A percentile compares a stretch with the other conserved stretches of the same genome.
These are phyloP conservation scores for Dalechampia spathulata DNA, from an alignment of 441 rosid species.

Conservation along the genomic window DNA sequence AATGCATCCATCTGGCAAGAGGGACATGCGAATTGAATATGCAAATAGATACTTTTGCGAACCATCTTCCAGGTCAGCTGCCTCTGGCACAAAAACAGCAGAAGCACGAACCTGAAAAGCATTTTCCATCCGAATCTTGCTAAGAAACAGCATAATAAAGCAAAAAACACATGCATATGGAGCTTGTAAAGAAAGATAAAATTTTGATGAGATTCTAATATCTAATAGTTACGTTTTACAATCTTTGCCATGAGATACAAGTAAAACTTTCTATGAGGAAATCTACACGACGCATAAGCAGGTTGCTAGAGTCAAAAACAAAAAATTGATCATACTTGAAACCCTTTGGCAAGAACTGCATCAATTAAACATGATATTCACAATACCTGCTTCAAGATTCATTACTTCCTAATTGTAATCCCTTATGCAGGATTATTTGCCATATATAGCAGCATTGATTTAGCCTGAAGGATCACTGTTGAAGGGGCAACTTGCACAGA, in stretches of 20 bases:
- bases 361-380: background rate
- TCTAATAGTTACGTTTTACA: too few species aligned
- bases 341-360: background rate
- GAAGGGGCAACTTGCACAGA: background rate
- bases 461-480: background rate
- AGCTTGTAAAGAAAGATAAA: background rate
- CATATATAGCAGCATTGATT: too few species aligned
- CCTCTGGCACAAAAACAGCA: conserved; percentile 61
- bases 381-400: background rate
- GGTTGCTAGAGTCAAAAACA: too few species aligned
- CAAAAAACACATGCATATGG: background rate
- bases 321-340: too few species aligned
- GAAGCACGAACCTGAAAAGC: conserved; percentile 57
- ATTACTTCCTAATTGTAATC: too few species aligned
- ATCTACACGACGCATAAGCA: background rate
- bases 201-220: background rate
- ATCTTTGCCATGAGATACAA: too few species aligned
- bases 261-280: too few species aligned
- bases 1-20: conserved; percentile 55
- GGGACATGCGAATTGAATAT: conserved; percentile 74
- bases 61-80: conserved; percentile 23
- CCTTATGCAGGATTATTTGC: too few species aligned
- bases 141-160: background rate
- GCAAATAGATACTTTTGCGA: conserved; percentile 34
- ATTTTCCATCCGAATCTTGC: background rate